Conservation (phyloP, 2,329 filamentous ascomycete species). For the Aaosphaeria pasadenensis region DNA sequence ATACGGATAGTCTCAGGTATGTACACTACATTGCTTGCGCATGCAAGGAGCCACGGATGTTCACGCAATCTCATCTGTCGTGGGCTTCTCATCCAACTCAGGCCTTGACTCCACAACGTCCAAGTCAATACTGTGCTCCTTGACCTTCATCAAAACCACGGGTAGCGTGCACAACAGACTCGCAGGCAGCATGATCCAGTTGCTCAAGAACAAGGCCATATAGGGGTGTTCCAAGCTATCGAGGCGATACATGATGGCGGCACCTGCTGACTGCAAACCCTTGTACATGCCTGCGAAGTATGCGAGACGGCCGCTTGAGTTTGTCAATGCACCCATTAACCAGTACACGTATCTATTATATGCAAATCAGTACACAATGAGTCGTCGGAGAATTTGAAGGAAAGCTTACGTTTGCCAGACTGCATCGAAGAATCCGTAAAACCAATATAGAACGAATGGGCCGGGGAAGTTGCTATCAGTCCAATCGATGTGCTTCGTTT, state of each 20-base stretch:
- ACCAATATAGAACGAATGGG: conserved; percentile 85
- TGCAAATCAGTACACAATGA: background rate
- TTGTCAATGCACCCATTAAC: conserved; percentile 91
- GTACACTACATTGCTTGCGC: too few relatives aligned
- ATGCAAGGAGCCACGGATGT: too few relatives aligned
- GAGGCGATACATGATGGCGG: conserved; percentile 71
- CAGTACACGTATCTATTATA: conserved; percentile 35
- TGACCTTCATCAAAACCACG: conserved; percentile 74
- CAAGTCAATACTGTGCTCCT: conserved; percentile 48
- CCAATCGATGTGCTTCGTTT: conserved; percentile 58
- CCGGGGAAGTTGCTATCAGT: conserved; percentile 65
- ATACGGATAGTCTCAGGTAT: too few relatives aligned
- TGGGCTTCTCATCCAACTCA: too few relatives aligned
- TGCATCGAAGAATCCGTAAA: conserved; percentile 87
- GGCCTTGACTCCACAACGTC: too few relatives aligned
- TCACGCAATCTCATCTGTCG: too few relatives aligned
- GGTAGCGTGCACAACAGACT: conserved; percentile 75
- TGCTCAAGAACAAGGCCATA: conserved; percentile 68
- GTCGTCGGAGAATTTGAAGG: conserved; percentile 55
- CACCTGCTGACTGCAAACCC: conserved; percentile 80
- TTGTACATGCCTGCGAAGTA: conserved; percentile 93
- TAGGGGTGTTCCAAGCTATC: conserved; percentile 60
- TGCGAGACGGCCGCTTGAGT: conserved; percentile 86
- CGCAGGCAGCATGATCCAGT: conserved; percentile 72
- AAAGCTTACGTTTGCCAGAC: conserved; percentile 88